Conservation (phyloP, 345 rosid species). For the Cardiospermum halicacabum region DNA sequence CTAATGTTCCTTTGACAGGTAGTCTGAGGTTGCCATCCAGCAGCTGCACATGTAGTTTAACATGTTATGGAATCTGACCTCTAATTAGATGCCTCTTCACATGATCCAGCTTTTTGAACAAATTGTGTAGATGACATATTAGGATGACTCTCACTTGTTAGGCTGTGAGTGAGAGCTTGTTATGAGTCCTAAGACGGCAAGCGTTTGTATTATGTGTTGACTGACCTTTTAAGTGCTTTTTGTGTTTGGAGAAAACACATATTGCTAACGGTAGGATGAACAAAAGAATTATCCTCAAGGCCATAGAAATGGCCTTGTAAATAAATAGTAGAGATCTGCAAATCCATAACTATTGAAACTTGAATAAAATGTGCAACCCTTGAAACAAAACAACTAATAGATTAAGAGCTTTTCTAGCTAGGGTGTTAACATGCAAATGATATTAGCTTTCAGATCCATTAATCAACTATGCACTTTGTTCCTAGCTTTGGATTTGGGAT, state of each 20-base stretch:
- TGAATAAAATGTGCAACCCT: too few relatives aligned
- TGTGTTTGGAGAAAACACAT: too few relatives aligned
- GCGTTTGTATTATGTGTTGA: constrained; percentile 5
- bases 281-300: too few relatives aligned
- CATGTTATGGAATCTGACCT: constrained; percentile 12
- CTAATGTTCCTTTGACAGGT: constrained; percentile 35
- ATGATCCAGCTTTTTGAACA: not conserved
- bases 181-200: constrained; percentile 8
- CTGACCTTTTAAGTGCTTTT: not conserved
- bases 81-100: constrained; percentile 14
- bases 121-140: not conserved
- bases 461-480: not conserved
- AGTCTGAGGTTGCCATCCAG: constrained; percentile 38
- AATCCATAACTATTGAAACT: too few relatives aligned
- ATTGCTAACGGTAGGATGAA: too few relatives aligned
- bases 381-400: too few relatives aligned
- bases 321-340: too few relatives aligned
- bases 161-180: not conserved
- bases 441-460: not conserved
- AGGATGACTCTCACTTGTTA: constrained; percentile 1
- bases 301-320: too few relatives aligned
- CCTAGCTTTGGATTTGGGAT: not conserved
- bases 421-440: constrained; percentile 1
- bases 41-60: constrained; percentile 20
- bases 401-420: not conserved